Base-by-base conservation (phyloP, 2,329 filamentous ascomycete species). In the Colletotrichum liriopes region DNA sequence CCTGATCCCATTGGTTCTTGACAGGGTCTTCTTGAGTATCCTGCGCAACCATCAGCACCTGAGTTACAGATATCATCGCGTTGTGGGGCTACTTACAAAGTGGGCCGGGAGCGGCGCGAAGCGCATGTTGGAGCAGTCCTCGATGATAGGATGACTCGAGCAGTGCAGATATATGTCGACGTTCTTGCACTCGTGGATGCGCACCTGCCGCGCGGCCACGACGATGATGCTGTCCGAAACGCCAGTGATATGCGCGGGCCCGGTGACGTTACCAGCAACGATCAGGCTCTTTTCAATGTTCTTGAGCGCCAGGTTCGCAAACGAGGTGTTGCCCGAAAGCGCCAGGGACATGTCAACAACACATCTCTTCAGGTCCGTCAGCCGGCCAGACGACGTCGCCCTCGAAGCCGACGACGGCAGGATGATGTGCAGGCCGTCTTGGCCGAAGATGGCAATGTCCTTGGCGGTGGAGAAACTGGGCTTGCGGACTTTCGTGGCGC, bases 131-230 rank as follows among this genome's bases (percentile, higher is more conserved):
- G 83, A 87, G 80, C 96, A 98, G 75, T 96, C 93, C 82, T 99
- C 96, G 74, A 99, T 97, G 76, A 99, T 98, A 0, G 96, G 96
- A 73, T 95, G 91, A 77, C 94, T 96, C 1, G 87, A 86, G 79
- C 93, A 95, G 75, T 92, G 89, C 71, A 99, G 85, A 80, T 98
- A 98, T 14, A 99, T 87, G 75, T 94, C 91, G 45, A 97, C 93
- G 73, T 95, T 89, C 55, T 85, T 86, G 78, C 94, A 97, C 75
- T 96, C 93, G 80, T 99, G 96, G 85, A 99, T 96, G 29, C 96
- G 90, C 77, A 98, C 94, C 81, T 99, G 96, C n/a, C 93, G 89
- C 64, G 94, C 93, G 8, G 90, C 87, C 3, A 98, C 91, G 0
- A 98, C 90, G 18, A 97, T 82, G n/a, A 94, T 89, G 74, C 92